Base-by-base conservation (phyloP, 192 early-diverging fungal species). In the Radiomyces spectabilis region DNA sequence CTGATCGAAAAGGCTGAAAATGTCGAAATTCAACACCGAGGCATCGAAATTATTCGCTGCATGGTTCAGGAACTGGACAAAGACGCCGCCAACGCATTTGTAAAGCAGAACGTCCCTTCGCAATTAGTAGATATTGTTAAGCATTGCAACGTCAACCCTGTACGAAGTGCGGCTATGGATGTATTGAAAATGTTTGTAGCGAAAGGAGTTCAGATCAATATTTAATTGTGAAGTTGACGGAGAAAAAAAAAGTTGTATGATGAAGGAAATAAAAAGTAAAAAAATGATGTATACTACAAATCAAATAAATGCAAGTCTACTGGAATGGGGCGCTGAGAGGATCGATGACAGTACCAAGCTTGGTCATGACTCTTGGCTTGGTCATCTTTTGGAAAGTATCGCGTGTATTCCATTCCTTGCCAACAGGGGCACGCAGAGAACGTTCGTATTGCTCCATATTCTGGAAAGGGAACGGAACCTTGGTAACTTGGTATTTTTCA, bases 371-470 rank as follows among this genome's bases (percentile, higher is more conserved):
- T 15, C 85, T 76, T 18, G 95, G 95, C 72, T 83, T 77, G 47
- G 84, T 85, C 55, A 87, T 71, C 70, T 82, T 83, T 10, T 77
- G 72, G 66, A 85, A 85, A 3, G 84, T 75, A 37, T 75, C 74
- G 24, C 74, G 69, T 1, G 96, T 90, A 62, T 94, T 94, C 96
- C 96, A 98, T 72, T 98, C 94, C 63, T 85, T 87, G 40, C 96
- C 96, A n/a, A 98, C 53, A 27, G 96, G 94, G 41, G 79, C 73
- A 26, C 83, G 79, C 53, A 97, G 69, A 5, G 80, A 84, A 27
- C 81, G 75, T 63, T 98, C 94, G 66, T 97, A 97, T 69, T 96
- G 93, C 46, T 91, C 88, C 45, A 75, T 61, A 4, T 69, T 87
- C 55, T 82, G 81, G 76, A 85, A 97, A 12, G 92, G 91, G 71